These are phyloP conservation scores for Solanum megistacrolobum DNA, from an alignment of 257 asterid species.

Conservation along the genomic window DNA sequence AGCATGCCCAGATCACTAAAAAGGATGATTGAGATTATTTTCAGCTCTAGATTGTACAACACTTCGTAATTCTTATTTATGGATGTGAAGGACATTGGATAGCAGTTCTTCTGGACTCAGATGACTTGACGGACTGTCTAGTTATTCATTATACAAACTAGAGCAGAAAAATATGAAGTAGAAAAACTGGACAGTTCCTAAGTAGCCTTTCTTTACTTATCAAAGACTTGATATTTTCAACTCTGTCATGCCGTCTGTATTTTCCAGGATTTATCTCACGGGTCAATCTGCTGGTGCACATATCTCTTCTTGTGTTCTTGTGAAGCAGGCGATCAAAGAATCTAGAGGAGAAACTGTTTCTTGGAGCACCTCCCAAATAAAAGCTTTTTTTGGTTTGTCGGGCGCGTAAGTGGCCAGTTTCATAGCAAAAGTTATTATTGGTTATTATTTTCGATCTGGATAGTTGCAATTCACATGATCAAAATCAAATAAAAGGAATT, in stretches of 20 bases:
- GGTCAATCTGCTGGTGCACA: slow-evolving; percentile 99
- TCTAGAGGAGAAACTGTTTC: slow-evolving; percentile 57
- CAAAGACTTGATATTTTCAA: neutral
- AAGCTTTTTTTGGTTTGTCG: slow-evolving; percentile 92
- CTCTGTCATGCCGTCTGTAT: neutral
- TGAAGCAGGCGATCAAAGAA: slow-evolving; percentile 81
- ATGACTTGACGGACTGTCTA: neutral
- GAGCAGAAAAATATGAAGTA: neutral
- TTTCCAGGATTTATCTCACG: slow-evolving; percentile 73
- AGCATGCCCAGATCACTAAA: neutral
- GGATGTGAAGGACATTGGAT: neutral
- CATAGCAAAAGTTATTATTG: neutral
- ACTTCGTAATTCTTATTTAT: neutral
- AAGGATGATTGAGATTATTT: neutral
- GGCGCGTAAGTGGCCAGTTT: slow-evolving; percentile 67
- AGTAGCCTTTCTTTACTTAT: neutral
- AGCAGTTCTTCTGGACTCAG: neutral
- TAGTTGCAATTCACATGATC: neutral
- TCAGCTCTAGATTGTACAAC: neutral
- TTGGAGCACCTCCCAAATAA: slow-evolving; percentile 82
- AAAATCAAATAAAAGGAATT: neutral
- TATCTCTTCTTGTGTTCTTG: slow-evolving; percentile 78
- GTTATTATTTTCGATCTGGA: neutral
- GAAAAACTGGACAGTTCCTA: neutral
- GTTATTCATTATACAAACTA: neutral